phyloP scores from a whole-genome alignment of 2,329 filamentous ascomycete species.

The Blumeria hordei region DNA sequence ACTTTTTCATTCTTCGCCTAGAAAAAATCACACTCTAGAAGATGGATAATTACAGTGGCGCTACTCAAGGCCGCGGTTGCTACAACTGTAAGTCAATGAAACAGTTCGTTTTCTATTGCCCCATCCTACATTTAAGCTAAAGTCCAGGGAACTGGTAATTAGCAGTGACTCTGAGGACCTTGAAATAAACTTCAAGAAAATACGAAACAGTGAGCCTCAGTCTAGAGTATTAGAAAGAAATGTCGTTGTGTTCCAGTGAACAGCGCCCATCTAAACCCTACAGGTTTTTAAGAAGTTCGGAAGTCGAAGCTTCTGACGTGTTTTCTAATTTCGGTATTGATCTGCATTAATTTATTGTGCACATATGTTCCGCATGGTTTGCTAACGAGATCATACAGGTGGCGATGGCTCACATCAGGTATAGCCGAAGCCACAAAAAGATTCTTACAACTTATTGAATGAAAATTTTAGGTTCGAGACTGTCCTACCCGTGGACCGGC shows the following conservation, averaged over 20 bases:
- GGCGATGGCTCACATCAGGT: constrained; percentile 54
- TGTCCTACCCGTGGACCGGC: constrained; percentile 66
- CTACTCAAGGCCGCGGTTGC: constrained; percentile 19
- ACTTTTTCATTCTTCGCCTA: too few species aligned
- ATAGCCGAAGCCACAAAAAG: constrained; percentile 15
- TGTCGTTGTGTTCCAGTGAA: neutral
- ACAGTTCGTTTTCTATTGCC: too few species aligned
- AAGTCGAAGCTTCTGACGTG: neutral
- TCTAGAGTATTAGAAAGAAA: neutral
- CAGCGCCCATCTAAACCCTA: neutral
- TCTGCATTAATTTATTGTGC: neutral
- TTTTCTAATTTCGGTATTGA: neutral
- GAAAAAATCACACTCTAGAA: neutral
- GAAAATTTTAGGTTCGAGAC: constrained; percentile 41
- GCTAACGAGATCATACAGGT: constrained; percentile 22
- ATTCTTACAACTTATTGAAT: constrained; percentile 6
- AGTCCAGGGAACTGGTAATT: too few species aligned
- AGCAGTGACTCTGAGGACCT: too few species aligned
- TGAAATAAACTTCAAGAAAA: too few species aligned
- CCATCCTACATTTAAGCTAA: too few species aligned
- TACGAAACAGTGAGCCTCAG: too few species aligned
- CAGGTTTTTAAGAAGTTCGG: neutral
- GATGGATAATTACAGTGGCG: constrained; percentile 15
- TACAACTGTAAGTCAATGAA: constrained; percentile 24
- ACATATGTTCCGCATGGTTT: neutral